Evolutionary conservation across 441 rosid species (phyloP).

Genomic region (Jatropha multifida): DNA sequence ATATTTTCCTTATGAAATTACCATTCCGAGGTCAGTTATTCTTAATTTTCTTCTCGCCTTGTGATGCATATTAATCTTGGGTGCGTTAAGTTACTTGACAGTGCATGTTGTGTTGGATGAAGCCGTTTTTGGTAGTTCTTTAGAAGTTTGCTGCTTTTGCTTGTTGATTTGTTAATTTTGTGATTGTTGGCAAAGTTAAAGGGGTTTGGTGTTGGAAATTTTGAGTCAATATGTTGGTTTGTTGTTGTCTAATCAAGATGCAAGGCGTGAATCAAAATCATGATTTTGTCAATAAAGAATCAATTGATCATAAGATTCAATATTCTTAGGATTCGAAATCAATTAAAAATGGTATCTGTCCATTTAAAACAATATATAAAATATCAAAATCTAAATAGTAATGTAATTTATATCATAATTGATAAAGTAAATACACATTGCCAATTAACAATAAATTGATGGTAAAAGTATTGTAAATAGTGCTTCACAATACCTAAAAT

Average conservation of each 20-base stretch:
- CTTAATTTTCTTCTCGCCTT: slow-evolving; percentile 4
- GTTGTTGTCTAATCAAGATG: not conserved
- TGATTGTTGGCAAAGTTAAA: not conserved
- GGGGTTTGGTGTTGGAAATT: not conserved
- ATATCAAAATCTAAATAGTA: not conserved
- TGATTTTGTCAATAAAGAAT: not conserved
- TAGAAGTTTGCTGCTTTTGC: not conserved
- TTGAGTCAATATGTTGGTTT: not conserved
- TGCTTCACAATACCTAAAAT: not conserved
- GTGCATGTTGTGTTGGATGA: not conserved
- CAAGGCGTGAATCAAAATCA: not conserved
- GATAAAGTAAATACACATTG: not conserved
- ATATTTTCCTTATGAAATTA: slow-evolving; percentile 82
- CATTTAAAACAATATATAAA: not conserved
- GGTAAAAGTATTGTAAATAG: not conserved
- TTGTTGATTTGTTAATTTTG: not conserved
- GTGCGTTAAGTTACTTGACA: not conserved
- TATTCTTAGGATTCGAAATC: not conserved
- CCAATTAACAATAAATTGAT: not conserved
- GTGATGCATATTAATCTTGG: not conserved
- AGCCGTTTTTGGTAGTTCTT: not conserved
- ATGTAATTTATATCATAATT: too few species aligned
- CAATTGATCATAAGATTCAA: not conserved
- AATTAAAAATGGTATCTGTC: not conserved
- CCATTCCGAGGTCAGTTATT: slow-evolving; percentile 71